A percentile compares a stretch with the other conserved stretches of the same genome.
phyloP scores from a whole-genome alignment of 1,284 basidiomycete genomes.

The Gymnopus androsaceus region DNA sequence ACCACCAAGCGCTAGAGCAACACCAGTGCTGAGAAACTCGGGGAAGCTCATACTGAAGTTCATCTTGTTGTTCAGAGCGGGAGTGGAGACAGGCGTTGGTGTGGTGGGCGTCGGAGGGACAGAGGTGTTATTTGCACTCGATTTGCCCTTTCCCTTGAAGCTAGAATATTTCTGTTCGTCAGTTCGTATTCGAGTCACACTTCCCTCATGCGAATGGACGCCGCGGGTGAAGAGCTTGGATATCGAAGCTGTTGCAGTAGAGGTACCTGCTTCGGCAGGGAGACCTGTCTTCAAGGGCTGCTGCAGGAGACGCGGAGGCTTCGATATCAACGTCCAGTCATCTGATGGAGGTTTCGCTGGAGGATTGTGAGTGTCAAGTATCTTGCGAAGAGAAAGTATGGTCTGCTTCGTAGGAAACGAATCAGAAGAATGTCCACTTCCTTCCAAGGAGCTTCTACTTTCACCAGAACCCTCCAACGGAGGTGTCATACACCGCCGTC shows the following conservation, averaged over 20 bases:
- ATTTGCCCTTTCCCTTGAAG: conserved; percentile 5
- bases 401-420: conserved; percentile 51
- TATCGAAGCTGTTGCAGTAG: conserved; percentile 72
- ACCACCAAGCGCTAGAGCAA: neutral
- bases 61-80: neutral
- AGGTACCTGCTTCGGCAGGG: conserved; percentile 54
- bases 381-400: conserved; percentile 65
- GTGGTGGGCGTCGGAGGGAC: neutral
- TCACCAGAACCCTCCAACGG: neutral
- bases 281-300: conserved; percentile 47
- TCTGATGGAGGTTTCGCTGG: conserved; percentile 22
- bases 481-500: conserved; percentile 1
- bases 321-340: conserved; percentile 16
- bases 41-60: neutral
- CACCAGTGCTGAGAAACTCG: neutral
- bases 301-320: conserved; percentile 13
- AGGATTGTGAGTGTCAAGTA: conserved; percentile 59
- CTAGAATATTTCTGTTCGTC: conserved; percentile 22
- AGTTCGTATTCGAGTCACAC: conserved; percentile 42
- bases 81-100: conserved; percentile 24
- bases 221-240: conserved; percentile 64
- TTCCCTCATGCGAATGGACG: conserved; percentile 41
- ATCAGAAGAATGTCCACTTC: conserved; percentile 33
- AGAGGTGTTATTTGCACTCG: neutral
- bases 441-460: neutral